A percentile compares a stretch with the other conserved stretches of the same genome.
These are phyloP conservation scores for Salmacisia buchloeana DNA, from an alignment of 1,284 basidiomycete species.

Conservation along the genomic window DNA sequence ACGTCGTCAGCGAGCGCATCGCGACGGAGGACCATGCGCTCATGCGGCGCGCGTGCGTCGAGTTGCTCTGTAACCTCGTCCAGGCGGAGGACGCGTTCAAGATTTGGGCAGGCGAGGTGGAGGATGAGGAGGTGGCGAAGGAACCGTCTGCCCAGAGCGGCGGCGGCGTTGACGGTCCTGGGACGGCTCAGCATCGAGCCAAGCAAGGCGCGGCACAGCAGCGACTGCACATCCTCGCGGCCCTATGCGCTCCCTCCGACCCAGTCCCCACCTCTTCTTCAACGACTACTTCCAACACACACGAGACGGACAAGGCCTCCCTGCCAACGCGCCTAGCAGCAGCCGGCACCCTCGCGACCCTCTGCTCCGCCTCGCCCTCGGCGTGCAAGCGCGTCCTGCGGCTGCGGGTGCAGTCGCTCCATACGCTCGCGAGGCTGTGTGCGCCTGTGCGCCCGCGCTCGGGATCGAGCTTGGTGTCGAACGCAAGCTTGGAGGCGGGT, in stretches of 20 bases:
- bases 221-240: constrained; percentile 5
- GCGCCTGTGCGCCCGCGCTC: not conserved
- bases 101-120: constrained; percentile 56
- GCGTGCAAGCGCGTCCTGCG: constrained; percentile 23
- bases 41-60: constrained; percentile 76
- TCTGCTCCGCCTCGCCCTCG: constrained; percentile 62
- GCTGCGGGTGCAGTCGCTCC: not conserved
- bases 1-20: constrained; percentile 57
- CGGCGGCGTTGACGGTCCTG: not conserved
- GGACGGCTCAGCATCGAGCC: not conserved
- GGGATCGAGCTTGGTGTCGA: not conserved
- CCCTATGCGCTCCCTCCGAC: not conserved
- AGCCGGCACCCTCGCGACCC: constrained; percentile 73
- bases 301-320: not conserved
- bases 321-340: constrained; percentile 73
- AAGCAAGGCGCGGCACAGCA: not conserved
- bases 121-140: constrained; percentile 3
- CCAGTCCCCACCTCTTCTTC: no score
- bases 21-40: constrained; percentile 71
- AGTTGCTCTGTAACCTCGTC: constrained; percentile 89
- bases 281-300: not conserved
- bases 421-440: not conserved
- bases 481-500: not conserved
- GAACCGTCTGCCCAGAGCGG: not conserved
- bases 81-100: constrained; percentile 68